A percentile compares a stretch with the other conserved stretches of the same genome.
Evolutionary conservation across 2,329 filamentous ascomycete species (phyloP).

Genomic region (Alternaria ventricosa): DNA sequence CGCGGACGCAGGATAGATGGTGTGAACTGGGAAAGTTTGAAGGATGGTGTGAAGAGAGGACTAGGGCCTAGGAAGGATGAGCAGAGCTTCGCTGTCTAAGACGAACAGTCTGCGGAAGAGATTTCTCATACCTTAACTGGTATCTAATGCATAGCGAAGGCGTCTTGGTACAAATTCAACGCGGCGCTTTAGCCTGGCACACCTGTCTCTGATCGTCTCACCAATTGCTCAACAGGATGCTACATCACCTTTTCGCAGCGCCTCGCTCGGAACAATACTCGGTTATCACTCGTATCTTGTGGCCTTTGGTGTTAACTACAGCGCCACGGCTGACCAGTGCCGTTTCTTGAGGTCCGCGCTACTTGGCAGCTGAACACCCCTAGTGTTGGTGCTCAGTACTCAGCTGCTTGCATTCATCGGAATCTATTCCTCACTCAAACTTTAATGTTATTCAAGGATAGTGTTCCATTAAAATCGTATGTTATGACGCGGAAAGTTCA

Average conservation of each 20-base stretch:
- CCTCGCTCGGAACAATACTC: neutral
- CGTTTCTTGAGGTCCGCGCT: neutral
- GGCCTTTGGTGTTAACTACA: neutral
- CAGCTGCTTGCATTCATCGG: neutral
- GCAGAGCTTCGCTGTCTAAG: constrained; percentile 21
- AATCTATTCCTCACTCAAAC: neutral
- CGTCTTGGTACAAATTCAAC: neutral
- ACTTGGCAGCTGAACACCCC: neutral
- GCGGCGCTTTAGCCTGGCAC: neutral
- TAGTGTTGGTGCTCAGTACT: neutral
- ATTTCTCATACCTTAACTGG: too few species aligned
- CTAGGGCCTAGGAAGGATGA: constrained; percentile 44
- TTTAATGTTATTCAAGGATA: neutral
- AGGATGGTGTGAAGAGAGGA: constrained; percentile 45
- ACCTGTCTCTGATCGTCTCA: neutral
- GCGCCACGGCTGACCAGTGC: neutral
- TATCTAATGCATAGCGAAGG: neutral
- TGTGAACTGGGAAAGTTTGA: constrained; percentile 59
- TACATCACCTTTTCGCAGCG: neutral
- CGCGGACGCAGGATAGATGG: constrained; percentile 57
- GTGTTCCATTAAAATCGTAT: neutral
- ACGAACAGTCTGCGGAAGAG: neutral
- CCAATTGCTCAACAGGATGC: neutral
- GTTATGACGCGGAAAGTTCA: neutral
- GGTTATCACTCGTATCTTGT: neutral